These are phyloP conservation scores for Oryza longistaminata DNA, from an alignment of 176 grass and related monocot genomes.

Conservation along the genomic window DNA sequence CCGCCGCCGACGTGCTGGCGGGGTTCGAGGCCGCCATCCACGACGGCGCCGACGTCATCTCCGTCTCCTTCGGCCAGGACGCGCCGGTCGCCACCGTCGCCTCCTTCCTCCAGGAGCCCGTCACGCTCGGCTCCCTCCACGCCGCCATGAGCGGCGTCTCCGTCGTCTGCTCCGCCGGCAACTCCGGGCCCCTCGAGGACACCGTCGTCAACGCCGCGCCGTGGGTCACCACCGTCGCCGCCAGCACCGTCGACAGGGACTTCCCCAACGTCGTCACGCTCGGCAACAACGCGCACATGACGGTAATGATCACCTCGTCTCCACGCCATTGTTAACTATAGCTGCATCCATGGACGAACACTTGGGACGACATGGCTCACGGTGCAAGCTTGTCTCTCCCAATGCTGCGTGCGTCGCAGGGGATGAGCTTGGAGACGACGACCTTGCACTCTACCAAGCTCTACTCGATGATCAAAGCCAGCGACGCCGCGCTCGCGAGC, in stretches of 20 bases:
- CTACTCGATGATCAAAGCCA: conserved; percentile 42
- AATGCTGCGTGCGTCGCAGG: neutral
- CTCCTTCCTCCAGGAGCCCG: conserved; percentile 36
- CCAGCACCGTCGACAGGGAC: conserved; percentile 73
- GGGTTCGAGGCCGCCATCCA: conserved; percentile 74
- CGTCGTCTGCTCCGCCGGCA: conserved; percentile 80
- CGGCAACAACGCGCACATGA: conserved; percentile 40
- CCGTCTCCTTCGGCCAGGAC: conserved; percentile 62
- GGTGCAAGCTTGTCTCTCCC: neutral
- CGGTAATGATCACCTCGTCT: neutral
- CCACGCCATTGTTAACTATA: neutral
- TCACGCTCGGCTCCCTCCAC: conserved; percentile 74
- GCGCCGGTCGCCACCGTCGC: neutral
- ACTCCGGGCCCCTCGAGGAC: conserved; percentile 42
- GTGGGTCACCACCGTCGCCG: conserved; percentile 79
- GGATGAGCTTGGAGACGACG: conserved; percentile 41
- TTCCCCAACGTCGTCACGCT: conserved; percentile 65
- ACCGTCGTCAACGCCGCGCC: conserved; percentile 62
- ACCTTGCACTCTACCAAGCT: conserved; percentile 9
- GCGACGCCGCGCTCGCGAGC: neutral
- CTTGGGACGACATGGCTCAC: neutral
- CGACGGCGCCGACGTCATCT: conserved; percentile 72
- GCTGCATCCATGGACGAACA: neutral
- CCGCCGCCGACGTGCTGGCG: conserved; percentile 57
- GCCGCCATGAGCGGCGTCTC: conserved; percentile 44